These are phyloP conservation scores for Fusarium subtropicale DNA, from an alignment of 2,329 filamentous ascomycete genomes.

Conservation along the genomic window DNA sequence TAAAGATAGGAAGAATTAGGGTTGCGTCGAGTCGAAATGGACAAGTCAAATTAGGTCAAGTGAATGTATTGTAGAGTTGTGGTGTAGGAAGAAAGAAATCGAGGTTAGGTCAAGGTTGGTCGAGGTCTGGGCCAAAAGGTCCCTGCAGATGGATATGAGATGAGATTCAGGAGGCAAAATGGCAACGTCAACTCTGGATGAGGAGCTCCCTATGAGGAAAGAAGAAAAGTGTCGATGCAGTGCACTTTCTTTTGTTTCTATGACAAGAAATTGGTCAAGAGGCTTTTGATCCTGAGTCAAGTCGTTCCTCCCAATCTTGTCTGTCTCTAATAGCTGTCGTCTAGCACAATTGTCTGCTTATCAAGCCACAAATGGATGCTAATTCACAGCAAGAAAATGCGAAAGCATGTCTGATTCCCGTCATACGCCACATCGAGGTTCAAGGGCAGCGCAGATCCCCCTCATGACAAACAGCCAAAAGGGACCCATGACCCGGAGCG, in stretches of 20 bases:
- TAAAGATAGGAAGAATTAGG: constrained; percentile 6
- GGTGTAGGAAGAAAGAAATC: constrained; percentile 14
- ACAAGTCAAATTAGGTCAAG: constrained; percentile 13
- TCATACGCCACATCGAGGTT: constrained; percentile 32
- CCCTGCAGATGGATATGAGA: constrained; percentile 16
- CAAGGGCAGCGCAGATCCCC: constrained; percentile 32
- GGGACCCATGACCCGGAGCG: constrained; percentile 33
- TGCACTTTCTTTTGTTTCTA: not conserved
- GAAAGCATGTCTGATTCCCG: constrained; percentile 24
- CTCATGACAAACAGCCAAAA: constrained; percentile 30
- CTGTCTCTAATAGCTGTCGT: not conserved
- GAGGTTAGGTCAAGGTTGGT: constrained; percentile 11
- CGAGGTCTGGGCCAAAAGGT: constrained; percentile 10
- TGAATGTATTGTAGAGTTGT: constrained; percentile 10
- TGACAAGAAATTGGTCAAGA: constrained; percentile 8
- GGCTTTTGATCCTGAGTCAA: not conserved
- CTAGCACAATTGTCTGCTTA: constrained; percentile 4
- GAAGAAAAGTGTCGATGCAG: constrained; percentile 3
- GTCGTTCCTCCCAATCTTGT: not conserved
- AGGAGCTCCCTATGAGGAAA: constrained; percentile 14
- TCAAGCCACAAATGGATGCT: constrained; percentile 22
- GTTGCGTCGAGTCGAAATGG: constrained; percentile 3
- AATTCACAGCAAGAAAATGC: constrained; percentile 6
- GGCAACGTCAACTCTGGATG: constrained; percentile 8
- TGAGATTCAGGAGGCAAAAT: constrained; percentile 21